phyloP scores from a whole-genome alignment of 164 flowering plant species.

The Nelumbo lutea region DNA sequence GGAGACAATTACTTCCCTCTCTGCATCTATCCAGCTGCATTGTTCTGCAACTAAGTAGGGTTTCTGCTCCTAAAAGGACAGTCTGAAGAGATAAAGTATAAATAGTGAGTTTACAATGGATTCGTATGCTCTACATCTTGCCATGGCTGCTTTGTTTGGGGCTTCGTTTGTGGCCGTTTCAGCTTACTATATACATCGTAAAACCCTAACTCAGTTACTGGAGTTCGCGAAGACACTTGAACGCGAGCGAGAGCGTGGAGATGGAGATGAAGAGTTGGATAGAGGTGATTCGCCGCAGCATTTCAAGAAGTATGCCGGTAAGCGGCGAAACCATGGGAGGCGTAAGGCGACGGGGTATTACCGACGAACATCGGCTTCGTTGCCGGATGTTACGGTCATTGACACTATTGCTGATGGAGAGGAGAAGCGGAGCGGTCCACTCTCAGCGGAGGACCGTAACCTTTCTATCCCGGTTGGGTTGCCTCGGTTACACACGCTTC shows the following conservation, averaged over 20 bases:
- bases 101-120: conserved; percentile 48
- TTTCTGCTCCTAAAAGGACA: background rate
- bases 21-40: background rate
- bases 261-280: conserved; percentile 23
- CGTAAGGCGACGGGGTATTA: conserved; percentile 31
- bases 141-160: conserved; percentile 88
- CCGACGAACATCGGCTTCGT: conserved; percentile 39
- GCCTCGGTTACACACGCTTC: conserved; percentile 65
- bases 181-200: conserved; percentile 83
- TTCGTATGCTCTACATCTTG: conserved; percentile 61
- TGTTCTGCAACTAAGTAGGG: background rate
- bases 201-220: conserved; percentile 69
- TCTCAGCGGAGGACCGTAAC: conserved; percentile 28
- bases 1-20: background rate
- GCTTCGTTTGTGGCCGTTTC: conserved; percentile 89
- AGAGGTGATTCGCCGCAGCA: conserved; percentile 25
- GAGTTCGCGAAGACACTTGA: conserved; percentile 70
- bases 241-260: conserved; percentile 31
- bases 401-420: conserved; percentile 29
- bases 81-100: background rate
- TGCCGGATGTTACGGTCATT: conserved; percentile 41
- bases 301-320: conserved; percentile 23
- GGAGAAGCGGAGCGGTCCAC: conserved; percentile 41
- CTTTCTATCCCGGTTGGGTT: conserved; percentile 69
- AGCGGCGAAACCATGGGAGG: conserved; percentile 32